phyloP scores from a whole-genome alignment of 2,329 filamentous ascomycete species.

The Arthrobotrys musiformis region DNA sequence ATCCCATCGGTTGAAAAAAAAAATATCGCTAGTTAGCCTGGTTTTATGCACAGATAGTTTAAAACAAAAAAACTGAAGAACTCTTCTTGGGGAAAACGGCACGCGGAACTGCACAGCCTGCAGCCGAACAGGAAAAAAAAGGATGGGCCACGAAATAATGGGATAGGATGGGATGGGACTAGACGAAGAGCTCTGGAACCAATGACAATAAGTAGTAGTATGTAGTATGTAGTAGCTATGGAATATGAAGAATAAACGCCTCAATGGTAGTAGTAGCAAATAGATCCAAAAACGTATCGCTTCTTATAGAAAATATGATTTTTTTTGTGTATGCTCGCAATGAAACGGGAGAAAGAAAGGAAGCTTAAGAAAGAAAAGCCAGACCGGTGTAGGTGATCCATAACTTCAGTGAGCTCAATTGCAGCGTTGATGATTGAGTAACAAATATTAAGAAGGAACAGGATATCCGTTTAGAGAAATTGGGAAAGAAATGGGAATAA shows the following conservation, averaged over 20 bases:
- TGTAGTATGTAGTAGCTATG: neutral
- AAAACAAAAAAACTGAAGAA: neutral
- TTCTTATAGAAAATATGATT: constrained; percentile 17
- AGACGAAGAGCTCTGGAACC: constrained; percentile 36
- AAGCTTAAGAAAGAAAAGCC: neutral
- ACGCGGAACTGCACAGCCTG: constrained; percentile 28
- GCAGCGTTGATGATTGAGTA: neutral
- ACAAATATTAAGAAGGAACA: neutral
- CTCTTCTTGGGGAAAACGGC: neutral
- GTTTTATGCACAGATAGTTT: neutral
- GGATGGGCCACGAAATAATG: neutral
- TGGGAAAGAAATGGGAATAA: constrained; percentile 14
- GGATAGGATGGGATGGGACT: constrained; percentile 15
- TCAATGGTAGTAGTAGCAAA: constrained; percentile 6
- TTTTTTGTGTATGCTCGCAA: constrained; percentile 26
- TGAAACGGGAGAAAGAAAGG: constrained; percentile 2
- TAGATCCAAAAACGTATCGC: constrained; percentile 22
- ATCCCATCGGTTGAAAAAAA: neutral
- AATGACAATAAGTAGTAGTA: neutral
- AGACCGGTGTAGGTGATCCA: constrained; percentile 22
- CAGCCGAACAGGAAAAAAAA: constrained; percentile 1
- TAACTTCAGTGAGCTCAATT: constrained; percentile 14
- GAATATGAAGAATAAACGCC: constrained; percentile 11
- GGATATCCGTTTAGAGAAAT: constrained; percentile 8
- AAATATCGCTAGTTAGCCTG: neutral